phyloP scores from a whole-genome alignment of 2,329 filamentous ascomycete genomes.

The Botrytis paeoniae region DNA sequence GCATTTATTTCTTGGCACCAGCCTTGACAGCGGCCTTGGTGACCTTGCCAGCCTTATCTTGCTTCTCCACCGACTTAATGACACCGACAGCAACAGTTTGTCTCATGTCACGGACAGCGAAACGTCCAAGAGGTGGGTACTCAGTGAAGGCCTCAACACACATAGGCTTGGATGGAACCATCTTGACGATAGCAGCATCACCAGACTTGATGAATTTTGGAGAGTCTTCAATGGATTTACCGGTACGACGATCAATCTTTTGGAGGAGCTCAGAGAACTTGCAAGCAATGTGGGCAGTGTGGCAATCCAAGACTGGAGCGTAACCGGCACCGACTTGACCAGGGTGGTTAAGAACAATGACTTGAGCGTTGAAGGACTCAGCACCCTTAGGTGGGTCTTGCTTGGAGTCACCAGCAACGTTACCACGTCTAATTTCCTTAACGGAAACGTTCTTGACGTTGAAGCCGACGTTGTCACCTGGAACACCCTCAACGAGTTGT shows the following conservation, averaged over 20 bases:
- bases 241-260: slow-evolving; percentile 99
- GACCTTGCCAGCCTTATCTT: slow-evolving; percentile 21
- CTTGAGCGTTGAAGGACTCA: slow-evolving; percentile 98
- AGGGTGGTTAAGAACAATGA: slow-evolving; percentile 99
- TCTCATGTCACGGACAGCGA: slow-evolving; percentile 65
- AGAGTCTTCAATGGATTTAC: slow-evolving; percentile 85
- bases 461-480: slow-evolving; percentile 99
- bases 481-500: slow-evolving; percentile 90
- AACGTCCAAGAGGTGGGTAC: slow-evolving; percentile 98
- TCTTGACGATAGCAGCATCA: slow-evolving; percentile 99
- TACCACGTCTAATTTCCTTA: slow-evolving; percentile 99
- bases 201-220: slow-evolving; percentile 99
- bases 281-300: slow-evolving; percentile 99
- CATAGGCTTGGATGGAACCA: slow-evolving; percentile 99
- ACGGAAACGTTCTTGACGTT: slow-evolving; percentile 99
- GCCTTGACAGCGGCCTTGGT: slow-evolving; percentile 42
- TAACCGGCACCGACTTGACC: slow-evolving; percentile 99
- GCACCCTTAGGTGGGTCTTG: slow-evolving; percentile 89
- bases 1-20: slow-evolving; percentile 40
- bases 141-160: slow-evolving; percentile 99
- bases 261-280: slow-evolving; percentile 99
- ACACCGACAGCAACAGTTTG: not conserved
- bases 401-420: slow-evolving; percentile 99
- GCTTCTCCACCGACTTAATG: not conserved
- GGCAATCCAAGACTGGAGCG: slow-evolving; percentile 98